Evolutionary conservation across 768 basidiomycete genomes (phyloP).

Genomic region (Naganishia kalamii): DNA sequence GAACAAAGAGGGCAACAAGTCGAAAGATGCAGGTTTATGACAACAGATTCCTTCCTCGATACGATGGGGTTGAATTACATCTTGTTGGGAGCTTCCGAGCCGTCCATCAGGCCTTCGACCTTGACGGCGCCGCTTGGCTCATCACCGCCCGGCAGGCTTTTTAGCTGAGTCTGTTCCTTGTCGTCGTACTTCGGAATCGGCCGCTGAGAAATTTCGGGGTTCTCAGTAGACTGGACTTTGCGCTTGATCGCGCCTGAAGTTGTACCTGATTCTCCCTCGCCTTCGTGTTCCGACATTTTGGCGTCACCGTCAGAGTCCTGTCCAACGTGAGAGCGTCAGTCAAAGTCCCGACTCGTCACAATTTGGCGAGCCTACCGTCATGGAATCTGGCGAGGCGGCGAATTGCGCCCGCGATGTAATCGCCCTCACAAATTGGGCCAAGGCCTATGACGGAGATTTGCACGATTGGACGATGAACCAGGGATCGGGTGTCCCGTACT

Average conservation of each 20-base stretch:
- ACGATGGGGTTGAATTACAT: conserved; percentile 18
- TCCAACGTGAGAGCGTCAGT: not conserved
- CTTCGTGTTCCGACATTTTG: conserved; percentile 16
- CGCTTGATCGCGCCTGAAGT: conserved; percentile 1
- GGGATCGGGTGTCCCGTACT: too few relatives aligned
- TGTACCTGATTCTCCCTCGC: conserved; percentile 14
- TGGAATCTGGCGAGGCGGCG: conserved; percentile 2
- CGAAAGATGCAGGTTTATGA: conserved; percentile 2
- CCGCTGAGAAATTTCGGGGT: conserved; percentile 16
- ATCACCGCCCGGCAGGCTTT: conserved; percentile 35
- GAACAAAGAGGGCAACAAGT: not conserved
- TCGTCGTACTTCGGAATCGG: conserved; percentile 7
- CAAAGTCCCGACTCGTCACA: not conserved
- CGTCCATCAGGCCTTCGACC: conserved; percentile 44
- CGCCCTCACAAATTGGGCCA: conserved; percentile 19
- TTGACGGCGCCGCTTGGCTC: conserved; percentile 31
- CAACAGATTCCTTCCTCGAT: not conserved
- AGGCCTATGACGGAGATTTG: not conserved
- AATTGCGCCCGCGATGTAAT: conserved; percentile 5
- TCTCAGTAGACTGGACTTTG: conserved; percentile 9
- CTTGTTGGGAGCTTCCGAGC: conserved; percentile 37
- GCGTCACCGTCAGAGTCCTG: conserved; percentile 20
- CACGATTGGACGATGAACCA: not conserved
- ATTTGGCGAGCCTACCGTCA: not conserved
- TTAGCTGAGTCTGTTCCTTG: conserved; percentile 31